These are phyloP conservation scores for Acmispon strigosus DNA, from an alignment of 306 rosid genomes.

Conservation along the genomic window DNA sequence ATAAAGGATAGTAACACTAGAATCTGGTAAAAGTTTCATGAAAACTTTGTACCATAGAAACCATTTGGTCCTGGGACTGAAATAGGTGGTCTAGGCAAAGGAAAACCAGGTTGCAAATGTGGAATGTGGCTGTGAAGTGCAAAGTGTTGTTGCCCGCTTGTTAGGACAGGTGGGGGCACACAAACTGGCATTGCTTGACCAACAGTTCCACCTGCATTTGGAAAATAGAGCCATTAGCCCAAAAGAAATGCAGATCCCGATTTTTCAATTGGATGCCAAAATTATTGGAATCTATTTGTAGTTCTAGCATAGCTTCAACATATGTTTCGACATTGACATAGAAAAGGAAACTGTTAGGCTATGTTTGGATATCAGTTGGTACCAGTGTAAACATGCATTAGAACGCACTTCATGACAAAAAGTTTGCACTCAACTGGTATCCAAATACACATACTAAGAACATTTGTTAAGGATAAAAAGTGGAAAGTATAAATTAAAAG, in stretches of 20 bases:
- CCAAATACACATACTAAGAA: too few relatives aligned
- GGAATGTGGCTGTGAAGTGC: slow-evolving; percentile 55
- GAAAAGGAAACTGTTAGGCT: neutral
- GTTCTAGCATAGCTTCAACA: neutral
- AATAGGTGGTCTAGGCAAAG: slow-evolving; percentile 42
- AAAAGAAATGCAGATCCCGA: neutral
- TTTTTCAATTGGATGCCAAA: neutral
- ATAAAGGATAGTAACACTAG: slow-evolving; percentile 1
- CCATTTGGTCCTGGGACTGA: slow-evolving; percentile 54
- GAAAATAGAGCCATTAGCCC: neutral
- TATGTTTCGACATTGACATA: neutral
- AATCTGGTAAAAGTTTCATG: slow-evolving; percentile 18
- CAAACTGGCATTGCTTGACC: slow-evolving; percentile 57
- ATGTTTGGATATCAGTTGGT: neutral
- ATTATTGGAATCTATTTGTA: neutral
- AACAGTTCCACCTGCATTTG: slow-evolving; percentile 45
- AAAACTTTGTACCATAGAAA: slow-evolving; percentile 36
- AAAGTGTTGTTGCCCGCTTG: slow-evolving; percentile 51
- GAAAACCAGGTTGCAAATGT: slow-evolving; percentile 51
- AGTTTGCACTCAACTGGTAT: too few relatives aligned
- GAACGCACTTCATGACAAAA: too few relatives aligned
- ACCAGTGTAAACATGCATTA: too few relatives aligned
- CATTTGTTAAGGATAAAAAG: too few relatives aligned
- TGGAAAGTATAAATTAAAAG: neutral
- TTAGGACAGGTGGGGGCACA: slow-evolving; percentile 46